Percentiles rank a stretch among this genome's conserved stretches.
Conservation (phyloP, 2,329 filamentous ascomycete species). For the Phaeomoniella chlamydospora region DNA sequence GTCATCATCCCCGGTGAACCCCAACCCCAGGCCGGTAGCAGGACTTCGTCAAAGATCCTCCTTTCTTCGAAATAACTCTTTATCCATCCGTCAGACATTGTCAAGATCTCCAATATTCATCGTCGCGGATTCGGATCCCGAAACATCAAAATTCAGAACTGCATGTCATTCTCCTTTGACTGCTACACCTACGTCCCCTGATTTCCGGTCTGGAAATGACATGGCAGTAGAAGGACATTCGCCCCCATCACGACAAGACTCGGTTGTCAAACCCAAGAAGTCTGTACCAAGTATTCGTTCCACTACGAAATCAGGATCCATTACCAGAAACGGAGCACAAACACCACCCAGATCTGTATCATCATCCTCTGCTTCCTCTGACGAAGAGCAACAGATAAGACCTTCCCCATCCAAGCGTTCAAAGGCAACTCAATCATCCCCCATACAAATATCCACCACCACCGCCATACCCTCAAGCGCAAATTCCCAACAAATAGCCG, state of each 20-base stretch:
- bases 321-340: neutral
- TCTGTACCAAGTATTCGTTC: neutral
- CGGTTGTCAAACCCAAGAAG: neutral
- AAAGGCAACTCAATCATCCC: too few species aligned
- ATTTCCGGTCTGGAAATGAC: too few species aligned
- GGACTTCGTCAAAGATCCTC: neutral
- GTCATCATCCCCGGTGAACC: too few species aligned
- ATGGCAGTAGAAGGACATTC: too few species aligned
- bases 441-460: neutral
- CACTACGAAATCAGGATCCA: too few species aligned
- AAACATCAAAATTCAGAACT: neutral
- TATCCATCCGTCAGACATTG: neutral
- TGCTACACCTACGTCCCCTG: neutral
- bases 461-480: neutral
- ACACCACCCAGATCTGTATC: neutral
- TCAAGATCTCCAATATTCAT: neutral
- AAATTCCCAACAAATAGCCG: neutral
- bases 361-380: neutral
- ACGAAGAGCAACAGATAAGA: too few species aligned
- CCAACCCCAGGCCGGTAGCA: neutral
- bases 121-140: neutral
- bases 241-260: too few species aligned
- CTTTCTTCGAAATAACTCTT: neutral
- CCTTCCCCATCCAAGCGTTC: too few species aligned
- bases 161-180: neutral